Evolutionary conservation across 352 stramenopile species (phyloP).

Genomic region (Globisporangium middletonii): DNA sequence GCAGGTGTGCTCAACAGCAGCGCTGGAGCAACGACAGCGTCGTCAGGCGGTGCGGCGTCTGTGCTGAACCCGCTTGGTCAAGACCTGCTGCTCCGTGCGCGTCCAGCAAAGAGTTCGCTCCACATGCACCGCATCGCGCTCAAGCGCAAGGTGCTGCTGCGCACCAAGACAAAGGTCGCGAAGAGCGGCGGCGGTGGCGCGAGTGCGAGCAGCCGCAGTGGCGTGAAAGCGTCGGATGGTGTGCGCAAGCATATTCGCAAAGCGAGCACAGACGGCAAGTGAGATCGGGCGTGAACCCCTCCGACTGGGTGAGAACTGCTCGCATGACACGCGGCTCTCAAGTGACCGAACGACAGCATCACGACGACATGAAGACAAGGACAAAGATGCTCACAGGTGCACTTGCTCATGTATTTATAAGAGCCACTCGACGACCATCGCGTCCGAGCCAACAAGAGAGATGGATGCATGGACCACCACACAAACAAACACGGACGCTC

Average conservation of each 20-base stretch:
- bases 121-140: constrained; percentile 80
- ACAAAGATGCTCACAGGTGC: no score
- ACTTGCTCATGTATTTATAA: neutral
- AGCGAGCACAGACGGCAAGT: constrained; percentile 33
- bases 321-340: neutral
- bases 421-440: no score
- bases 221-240: constrained; percentile 29
- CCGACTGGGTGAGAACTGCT: neutral
- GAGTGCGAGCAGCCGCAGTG: constrained; percentile 19
- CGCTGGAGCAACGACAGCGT: neutral
- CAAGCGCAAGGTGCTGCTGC: constrained; percentile 62
- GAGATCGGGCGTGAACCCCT: neutral
- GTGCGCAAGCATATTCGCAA: constrained; percentile 52
- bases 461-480: no score
- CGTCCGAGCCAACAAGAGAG: no score
- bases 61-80: constrained; percentile 46
- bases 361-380: no score
- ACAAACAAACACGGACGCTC: no score
- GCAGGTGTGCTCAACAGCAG: constrained; percentile 37
- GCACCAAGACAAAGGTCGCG: constrained; percentile 46
- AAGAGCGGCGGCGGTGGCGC: constrained; percentile 27
- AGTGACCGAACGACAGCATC: no score
- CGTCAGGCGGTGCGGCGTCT: constrained; percentile 1
- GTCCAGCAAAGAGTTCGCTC: constrained; percentile 66
- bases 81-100: constrained; percentile 49